A percentile compares a stretch with the other conserved stretches of the same genome.
These are phyloP conservation scores for Fomitopsis palustris DNA, from an alignment of 1,284 basidiomycete species.

Conservation along the genomic window DNA sequence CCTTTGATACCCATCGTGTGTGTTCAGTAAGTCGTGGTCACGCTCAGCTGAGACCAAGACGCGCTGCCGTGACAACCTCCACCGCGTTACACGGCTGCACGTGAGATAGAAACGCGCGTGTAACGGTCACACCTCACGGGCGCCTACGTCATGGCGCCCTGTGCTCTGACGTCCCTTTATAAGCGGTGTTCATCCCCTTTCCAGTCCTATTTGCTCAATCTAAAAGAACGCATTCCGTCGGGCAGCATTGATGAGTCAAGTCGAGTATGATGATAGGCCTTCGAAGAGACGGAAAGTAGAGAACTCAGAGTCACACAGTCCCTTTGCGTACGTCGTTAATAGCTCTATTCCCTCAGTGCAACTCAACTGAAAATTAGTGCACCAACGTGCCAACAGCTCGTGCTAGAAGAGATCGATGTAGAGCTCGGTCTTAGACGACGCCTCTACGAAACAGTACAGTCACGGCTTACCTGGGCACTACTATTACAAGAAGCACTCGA, in stretches of 20 bases:
- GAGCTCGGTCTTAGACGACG: slow-evolving; percentile 61
- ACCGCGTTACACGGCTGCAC: slow-evolving; percentile 1
- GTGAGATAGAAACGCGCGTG: slow-evolving; percentile 16
- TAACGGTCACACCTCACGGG: slow-evolving; percentile 7
- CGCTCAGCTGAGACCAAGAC: neutral
- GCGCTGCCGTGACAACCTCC: slow-evolving; percentile 3
- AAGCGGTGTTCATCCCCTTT: too few species aligned
- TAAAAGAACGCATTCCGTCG: too few species aligned
- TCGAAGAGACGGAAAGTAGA: slow-evolving; percentile 9
- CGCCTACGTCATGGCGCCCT: too few species aligned
- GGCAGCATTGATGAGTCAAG: neutral
- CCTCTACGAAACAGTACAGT: slow-evolving; percentile 51
- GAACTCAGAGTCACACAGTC: neutral
- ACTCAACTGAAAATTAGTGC: slow-evolving; percentile 3
- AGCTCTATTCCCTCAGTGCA: neutral
- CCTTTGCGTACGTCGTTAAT: neutral
- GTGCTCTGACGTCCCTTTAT: too few species aligned
- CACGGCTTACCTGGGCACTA: slow-evolving; percentile 65
- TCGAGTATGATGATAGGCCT: slow-evolving; percentile 4
- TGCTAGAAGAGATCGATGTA: slow-evolving; percentile 53
- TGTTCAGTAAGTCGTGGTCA: neutral
- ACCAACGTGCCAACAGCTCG: slow-evolving; percentile 21
- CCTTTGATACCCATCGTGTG: slow-evolving; percentile 84
- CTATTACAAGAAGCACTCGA: slow-evolving; percentile 50
- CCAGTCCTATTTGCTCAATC: neutral